Evolutionary conservation across 495 filamentous ascomycete species (phyloP), one percentile per base, ranked within the genome.

Genomic region (Daldinia caldariorum): DNA sequence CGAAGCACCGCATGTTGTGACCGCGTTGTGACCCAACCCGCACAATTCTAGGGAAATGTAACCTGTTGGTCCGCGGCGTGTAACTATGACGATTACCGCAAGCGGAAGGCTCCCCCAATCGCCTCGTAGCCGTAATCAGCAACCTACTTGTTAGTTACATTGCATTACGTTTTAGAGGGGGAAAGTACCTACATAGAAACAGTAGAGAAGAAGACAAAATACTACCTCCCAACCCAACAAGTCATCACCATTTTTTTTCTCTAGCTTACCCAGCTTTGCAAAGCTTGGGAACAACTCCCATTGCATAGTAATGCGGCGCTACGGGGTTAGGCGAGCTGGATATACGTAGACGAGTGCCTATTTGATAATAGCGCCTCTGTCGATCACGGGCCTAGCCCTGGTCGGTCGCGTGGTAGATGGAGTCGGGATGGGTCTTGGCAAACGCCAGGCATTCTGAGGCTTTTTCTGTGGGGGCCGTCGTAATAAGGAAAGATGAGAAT

Each of bases 371-470:
- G 69, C 56, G 63, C 53, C 16, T 65, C 49, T 26, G 69, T 68
- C 67, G 69, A 72, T 72, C 69, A 72, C 39, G 18, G 56, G 60
- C 50, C 69, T 64, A 47, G 69, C 69, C 69, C 69, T 67, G 51
- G 69, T 72, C 63, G 53, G 64, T 72, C 69, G 69, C 69, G 69
- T 72, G 69, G 69, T 60, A 72, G 56, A 72, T 72, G 69, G 69
- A 64, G 69, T 67, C 49, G 41, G 61, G 49, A 51, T 61, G 34
- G 13, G 64, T 55, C 69, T 72, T 72, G 69, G 69, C 69, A 71
- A 3, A 67, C 53, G 53, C 58, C 62, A 66, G 63, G 63, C 64
- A 63, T 57, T 32, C 26, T 72, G 64, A 64, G 60, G 69, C 59
- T 65, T 72, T 60, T 39, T 65, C 57, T 70, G 67, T 51, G 67